Evolutionary conservation across 768 basidiomycete genomes (phyloP).

Genomic region (Peribolospora baueri): DNA sequence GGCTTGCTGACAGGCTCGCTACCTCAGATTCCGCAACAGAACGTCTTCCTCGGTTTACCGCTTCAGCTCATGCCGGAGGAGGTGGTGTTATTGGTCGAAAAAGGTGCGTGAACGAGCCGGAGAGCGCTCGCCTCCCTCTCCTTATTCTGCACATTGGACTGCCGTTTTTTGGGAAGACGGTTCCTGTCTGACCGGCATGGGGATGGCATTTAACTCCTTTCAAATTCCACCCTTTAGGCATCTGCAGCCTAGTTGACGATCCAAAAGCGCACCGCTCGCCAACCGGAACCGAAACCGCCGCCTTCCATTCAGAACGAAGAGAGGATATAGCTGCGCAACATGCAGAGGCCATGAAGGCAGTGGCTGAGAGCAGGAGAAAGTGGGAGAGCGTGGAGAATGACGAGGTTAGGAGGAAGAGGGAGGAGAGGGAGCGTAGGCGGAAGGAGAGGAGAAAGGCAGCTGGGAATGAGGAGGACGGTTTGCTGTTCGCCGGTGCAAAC

Average conservation of each 20-base stretch:
- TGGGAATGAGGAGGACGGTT: neutral
- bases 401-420: slow-evolving; percentile 45
- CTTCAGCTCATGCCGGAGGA: slow-evolving; percentile 75
- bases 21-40: slow-evolving; percentile 85
- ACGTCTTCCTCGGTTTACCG: slow-evolving; percentile 84
- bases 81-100: slow-evolving; percentile 59
- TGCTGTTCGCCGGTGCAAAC: neutral
- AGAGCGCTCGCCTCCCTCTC: neutral
- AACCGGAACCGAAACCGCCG: slow-evolving; percentile 10
- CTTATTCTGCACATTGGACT: neutral
- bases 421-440: slow-evolving; percentile 22
- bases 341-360: slow-evolving; percentile 32
- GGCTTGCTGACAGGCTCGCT: slow-evolving; percentile 73
- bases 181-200: neutral
- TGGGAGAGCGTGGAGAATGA: slow-evolving; percentile 22
- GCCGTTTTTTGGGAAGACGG: neutral
- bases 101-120: slow-evolving; percentile 29
- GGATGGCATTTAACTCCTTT: neutral
- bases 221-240: slow-evolving; percentile 24
- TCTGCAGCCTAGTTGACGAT: slow-evolving; percentile 57
- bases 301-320: slow-evolving; percentile 5
- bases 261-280: slow-evolving; percentile 25
- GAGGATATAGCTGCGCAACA: slow-evolving; percentile 24
- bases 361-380: slow-evolving; percentile 18
- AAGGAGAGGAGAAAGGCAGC: slow-evolving; percentile 8